Evolutionary conservation across 306 rosid species (phyloP).

Genomic region (Erythrophleum fordii): DNA sequence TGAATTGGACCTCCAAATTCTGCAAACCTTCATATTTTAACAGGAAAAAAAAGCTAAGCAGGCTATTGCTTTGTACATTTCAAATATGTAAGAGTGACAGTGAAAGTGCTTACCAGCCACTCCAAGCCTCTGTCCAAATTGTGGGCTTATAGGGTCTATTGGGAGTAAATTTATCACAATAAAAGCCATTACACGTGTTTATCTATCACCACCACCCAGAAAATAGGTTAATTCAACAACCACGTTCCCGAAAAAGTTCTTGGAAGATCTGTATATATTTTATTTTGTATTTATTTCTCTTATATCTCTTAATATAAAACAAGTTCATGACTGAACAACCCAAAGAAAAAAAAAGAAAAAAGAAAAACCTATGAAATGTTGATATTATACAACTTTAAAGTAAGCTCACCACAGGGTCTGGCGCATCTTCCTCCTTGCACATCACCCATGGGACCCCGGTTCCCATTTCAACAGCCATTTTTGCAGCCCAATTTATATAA

Average conservation of each 20-base stretch:
- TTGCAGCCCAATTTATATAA: conserved; percentile 84
- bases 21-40: conserved; percentile 58
- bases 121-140: conserved; percentile 94
- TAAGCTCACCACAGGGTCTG: conserved; percentile 82
- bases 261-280: not conserved
- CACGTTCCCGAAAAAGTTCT: too few species aligned
- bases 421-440: conserved; percentile 96
- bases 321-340: too few species aligned
- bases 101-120: conserved; percentile 70
- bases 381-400: too few species aligned
- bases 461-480: conserved; percentile 75
- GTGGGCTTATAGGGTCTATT: conserved; percentile 83
- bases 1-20: conserved; percentile 87
- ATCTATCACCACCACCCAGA: conserved; percentile 56
- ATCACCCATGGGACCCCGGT: conserved; percentile 93
- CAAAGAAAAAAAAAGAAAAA: too few species aligned
- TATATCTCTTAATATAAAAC: not conserved
- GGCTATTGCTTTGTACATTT: conserved; percentile 11
- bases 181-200: conserved; percentile 86
- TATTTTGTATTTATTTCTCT: not conserved
- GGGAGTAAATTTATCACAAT: conserved; percentile 77
- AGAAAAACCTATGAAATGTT: too few species aligned
- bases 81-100: not conserved
- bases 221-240: conserved; percentile 33
- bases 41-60: conserved; percentile 7